Evolutionary conservation across 2,329 filamentous ascomycete genomes (phyloP), one percentile per base, ranked within the genome.

Genomic region (Apiospora rasikravindrae): DNA sequence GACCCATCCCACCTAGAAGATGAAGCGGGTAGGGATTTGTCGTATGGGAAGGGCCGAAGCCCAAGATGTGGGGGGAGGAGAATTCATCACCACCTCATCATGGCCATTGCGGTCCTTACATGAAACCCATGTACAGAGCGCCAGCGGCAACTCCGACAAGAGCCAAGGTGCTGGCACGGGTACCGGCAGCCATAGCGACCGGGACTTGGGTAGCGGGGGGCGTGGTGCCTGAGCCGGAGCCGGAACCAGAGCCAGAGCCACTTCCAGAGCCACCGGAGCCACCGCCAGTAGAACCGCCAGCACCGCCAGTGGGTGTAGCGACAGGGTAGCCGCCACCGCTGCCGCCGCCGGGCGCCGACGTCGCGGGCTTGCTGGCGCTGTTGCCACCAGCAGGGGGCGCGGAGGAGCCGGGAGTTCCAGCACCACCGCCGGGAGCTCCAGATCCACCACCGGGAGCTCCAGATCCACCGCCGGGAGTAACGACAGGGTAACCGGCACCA

Each of bases 91-190:
- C 8, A 24, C 22, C 13, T 19, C 33, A n/a, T 29, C 33, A 14
- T 40, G 33, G 5, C 19, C 33, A 33, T n/a, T 7, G 45, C 1
- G 4, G 14, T 13, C 7, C 11, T 64, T 40, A 64, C 33, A 64
- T 14, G 57, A 64, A n/a, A 33, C 57, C 57, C 33, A 64, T 40
- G 57, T 64, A 64, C 29, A 64, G 57, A 64, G 57, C 57, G 10
- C 57, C 57, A 19, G 33, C 57, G 33, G 33, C 57, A 5, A 40
- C 57, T 5, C 33, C 57, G 19, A 22, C 57, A n/a, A 64, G 57
- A 14, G 57, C 33, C 33, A 64, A 14, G 33, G 57, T 64, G 57
- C 57, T 10, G 22, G 40, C 57, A 33, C 40, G 57, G 57, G 24
- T n/a, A 11, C 57, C 57, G 33, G 57, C 33, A 40, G 57, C 57